Conservation (phyloP, 768 basidiomycete species). For the Calocybe indica region DNA sequence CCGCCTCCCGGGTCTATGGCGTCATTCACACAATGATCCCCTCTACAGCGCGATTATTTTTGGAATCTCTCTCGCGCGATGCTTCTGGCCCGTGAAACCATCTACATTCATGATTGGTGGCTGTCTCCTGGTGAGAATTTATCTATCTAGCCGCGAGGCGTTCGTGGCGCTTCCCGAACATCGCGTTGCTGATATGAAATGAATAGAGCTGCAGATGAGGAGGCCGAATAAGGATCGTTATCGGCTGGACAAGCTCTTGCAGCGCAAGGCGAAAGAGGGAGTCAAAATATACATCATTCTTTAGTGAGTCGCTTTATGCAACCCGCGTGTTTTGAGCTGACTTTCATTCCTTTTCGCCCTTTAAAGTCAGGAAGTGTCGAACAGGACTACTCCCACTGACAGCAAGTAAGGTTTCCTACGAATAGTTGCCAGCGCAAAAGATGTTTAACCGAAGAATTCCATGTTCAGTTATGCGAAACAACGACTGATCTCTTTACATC, state of each 20-base stretch:
- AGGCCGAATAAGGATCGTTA: constrained; percentile 82
- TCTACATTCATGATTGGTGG: constrained; percentile 99
- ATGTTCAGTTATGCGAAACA: constrained; percentile 77
- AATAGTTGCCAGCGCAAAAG: no score
- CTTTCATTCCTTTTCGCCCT: constrained; percentile 5
- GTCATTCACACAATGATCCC: not conserved
- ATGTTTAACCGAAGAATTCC: not conserved
- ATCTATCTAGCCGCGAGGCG: not conserved
- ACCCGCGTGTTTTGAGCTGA: not conserved
- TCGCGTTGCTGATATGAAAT: not conserved
- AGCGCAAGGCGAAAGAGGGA: constrained; percentile 90
- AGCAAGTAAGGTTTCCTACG: constrained; percentile 58
- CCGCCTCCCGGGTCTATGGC: no score
- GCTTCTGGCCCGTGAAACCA: constrained; percentile 77
- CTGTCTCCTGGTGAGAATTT: constrained; percentile 67
- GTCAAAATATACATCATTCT: constrained; percentile 95
- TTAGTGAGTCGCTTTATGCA: constrained; percentile 50
- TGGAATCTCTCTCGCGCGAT: constrained; percentile 96
- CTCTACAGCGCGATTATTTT: constrained; percentile 86
- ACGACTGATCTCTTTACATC: constrained; percentile 69
- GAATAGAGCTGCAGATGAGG: constrained; percentile 71
- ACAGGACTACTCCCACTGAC: constrained; percentile 88
- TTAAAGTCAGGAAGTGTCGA: constrained; percentile 88
- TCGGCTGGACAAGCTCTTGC: constrained; percentile 78
- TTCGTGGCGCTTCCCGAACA: not conserved